phyloP scores from a whole-genome alignment of 2,329 filamentous ascomycete species.

The Diaporthe velutina region DNA sequence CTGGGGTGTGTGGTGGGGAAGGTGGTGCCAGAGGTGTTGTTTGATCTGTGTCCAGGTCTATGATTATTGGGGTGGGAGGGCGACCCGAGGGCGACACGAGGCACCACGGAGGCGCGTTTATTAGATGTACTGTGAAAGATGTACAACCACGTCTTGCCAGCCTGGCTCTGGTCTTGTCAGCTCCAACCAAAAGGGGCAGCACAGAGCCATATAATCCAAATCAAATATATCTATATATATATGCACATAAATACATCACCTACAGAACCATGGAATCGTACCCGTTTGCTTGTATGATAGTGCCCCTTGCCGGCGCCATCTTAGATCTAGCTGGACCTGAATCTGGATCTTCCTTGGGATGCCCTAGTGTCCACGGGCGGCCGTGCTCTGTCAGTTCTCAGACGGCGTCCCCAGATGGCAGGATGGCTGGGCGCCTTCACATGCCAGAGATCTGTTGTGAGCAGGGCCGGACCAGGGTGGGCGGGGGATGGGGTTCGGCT shows the following conservation, averaged over 20 bases:
- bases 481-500: neutral
- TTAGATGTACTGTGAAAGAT: conserved; percentile 26
- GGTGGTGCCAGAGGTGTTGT: neutral
- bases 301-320: neutral
- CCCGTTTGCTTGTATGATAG: neutral
- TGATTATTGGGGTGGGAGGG: neutral
- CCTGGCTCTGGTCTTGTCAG: neutral
- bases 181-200: neutral
- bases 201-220: conserved; percentile 19
- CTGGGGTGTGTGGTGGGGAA: neutral
- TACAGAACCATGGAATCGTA: neutral
- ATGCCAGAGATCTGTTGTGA: conserved; percentile 30
- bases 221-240: conserved; percentile 20
- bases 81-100: neutral
- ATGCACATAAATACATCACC: neutral
- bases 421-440: conserved; percentile 28
- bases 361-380: neutral
- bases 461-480: conserved; percentile 9
- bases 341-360: conserved; percentile 19
- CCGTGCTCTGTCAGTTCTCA: neutral
- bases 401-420: neutral
- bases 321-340: neutral
- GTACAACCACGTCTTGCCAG: conserved; percentile 20
- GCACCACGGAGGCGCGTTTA: neutral
- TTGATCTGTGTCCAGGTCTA: conserved; percentile 25